These are phyloP conservation scores for Phoenix roebelenii DNA, from an alignment of 176 grass and related monocot species.

Conservation along the genomic window DNA sequence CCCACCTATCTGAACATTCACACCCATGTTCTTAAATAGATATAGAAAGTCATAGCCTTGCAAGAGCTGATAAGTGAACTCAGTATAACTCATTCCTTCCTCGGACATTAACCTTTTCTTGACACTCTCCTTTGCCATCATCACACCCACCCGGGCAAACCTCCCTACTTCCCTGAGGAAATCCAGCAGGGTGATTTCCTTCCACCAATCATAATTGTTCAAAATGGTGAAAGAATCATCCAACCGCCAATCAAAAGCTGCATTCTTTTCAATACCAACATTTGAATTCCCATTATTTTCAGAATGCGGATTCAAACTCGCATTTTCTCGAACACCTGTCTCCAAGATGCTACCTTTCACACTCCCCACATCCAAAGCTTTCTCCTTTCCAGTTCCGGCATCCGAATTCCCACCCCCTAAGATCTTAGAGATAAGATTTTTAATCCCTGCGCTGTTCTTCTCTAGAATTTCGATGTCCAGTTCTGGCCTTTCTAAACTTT, in stretches of 20 bases:
- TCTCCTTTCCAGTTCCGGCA: not conserved
- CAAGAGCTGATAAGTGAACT: constrained; percentile 95
- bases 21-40: constrained; percentile 74
- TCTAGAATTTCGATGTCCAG: constrained; percentile 37
- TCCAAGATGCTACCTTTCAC: constrained; percentile 5
- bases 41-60: constrained; percentile 88
- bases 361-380: constrained; percentile 5
- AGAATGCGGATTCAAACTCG: not conserved
- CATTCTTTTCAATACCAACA: not conserved
- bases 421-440: constrained; percentile 40
- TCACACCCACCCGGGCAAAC: constrained; percentile 63
- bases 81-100: constrained; percentile 89
- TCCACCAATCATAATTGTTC: constrained; percentile 97
- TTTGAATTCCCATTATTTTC: too few species aligned
- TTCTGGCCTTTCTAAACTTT: constrained; percentile 75
- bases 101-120: constrained; percentile 78
- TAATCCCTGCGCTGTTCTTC: constrained; percentile 49
- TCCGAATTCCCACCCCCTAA: not conserved
- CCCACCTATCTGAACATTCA: constrained; percentile 94
- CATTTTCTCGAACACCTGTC: not conserved
- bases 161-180: constrained; percentile 82
- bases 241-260: not conserved
- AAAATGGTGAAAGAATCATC: constrained; percentile 64
- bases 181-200: constrained; percentile 69
- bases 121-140: constrained; percentile 90